Conservation (phyloP, 768 basidiomycete species). For the Phaeotremella fagi region DNA sequence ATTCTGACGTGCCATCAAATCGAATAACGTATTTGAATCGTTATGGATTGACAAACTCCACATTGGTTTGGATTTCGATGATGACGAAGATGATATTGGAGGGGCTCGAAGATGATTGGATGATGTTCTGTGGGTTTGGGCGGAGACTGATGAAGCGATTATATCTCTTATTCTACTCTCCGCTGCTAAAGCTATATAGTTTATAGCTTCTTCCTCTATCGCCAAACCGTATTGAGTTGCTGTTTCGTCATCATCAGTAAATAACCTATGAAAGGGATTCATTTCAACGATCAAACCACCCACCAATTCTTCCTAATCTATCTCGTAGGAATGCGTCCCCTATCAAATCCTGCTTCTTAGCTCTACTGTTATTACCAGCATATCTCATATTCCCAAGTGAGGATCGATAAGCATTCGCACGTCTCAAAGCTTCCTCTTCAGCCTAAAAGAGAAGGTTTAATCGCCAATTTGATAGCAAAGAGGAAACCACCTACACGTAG, state of each 20-base stretch:
- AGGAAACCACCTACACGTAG: constrained; percentile 9
- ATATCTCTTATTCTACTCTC: constrained; percentile 30
- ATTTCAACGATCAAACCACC: not conserved
- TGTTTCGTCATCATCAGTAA: not conserved
- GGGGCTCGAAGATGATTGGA: constrained; percentile 24
- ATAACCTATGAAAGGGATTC: not conserved
- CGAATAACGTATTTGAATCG: constrained; percentile 21
- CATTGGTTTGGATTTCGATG: not conserved
- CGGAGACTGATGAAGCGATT: constrained; percentile 17
- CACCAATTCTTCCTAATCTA: constrained; percentile 5
- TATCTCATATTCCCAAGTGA: constrained; percentile 2
- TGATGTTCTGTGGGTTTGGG: constrained; percentile 29
- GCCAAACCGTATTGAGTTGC: constrained; percentile 22
- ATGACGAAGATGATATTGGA: not conserved
- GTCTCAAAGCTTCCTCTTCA: constrained; percentile 34
- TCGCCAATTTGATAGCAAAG: not conserved
- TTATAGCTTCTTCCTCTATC: constrained; percentile 24
- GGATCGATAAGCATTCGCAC: constrained; percentile 25
- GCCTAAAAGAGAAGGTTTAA: constrained; percentile 14
- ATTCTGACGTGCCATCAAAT: constrained; percentile 18
- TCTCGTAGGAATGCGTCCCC: constrained; percentile 3
- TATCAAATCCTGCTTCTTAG: constrained; percentile 27
- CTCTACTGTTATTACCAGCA: constrained; percentile 16
- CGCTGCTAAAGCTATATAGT: constrained; percentile 31
- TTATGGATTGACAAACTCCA: constrained; percentile 23